phyloP scores from a whole-genome alignment of 768 basidiomycete genomes.

The Termitomyces sp. region DNA sequence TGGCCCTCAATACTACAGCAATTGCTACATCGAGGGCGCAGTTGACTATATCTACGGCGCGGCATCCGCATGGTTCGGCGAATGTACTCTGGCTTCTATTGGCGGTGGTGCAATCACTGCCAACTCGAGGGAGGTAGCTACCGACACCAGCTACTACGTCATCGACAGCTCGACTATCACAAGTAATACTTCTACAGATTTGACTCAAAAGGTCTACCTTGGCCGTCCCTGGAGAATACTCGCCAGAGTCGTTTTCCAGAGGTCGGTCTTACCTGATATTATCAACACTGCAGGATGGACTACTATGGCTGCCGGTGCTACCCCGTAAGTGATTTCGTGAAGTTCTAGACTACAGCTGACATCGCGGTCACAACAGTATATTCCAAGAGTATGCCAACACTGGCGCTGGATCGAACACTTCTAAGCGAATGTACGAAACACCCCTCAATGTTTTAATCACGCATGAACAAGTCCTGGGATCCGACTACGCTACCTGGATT shows the following conservation, averaged over 20 bases:
- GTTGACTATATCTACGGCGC: conserved; percentile 23
- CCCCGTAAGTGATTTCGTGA: conserved; percentile 12
- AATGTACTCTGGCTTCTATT: conserved; percentile 19
- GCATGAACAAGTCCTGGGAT: conserved; percentile 17
- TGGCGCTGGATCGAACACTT: conserved; percentile 19
- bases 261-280: conserved; percentile 15
- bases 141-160: conserved; percentile 20
- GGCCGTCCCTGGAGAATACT: conserved; percentile 14
- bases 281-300: conserved; percentile 21
- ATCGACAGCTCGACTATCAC: conserved; percentile 20
- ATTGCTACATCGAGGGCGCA: conserved; percentile 22
- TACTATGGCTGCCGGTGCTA: conserved; percentile 18
- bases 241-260: conserved; percentile 22
- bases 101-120: conserved; percentile 23
- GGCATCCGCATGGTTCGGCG: conserved; percentile 23
- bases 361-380: conserved; percentile 8
- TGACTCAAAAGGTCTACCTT: conserved; percentile 17
- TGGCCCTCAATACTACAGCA: conserved; percentile 22
- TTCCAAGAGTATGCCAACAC: conserved; percentile 21
- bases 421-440: conserved; percentile 16
- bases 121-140: conserved; percentile 15
- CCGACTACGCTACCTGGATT: conserved; percentile 17
- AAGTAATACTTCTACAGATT: conserved; percentile 11
- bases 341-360: background rate
- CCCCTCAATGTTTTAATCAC: conserved; percentile 14